Evolutionary conservation across 2,329 filamentous ascomycete species (phyloP).

Genomic region (Emericellopsis cladophorae): DNA sequence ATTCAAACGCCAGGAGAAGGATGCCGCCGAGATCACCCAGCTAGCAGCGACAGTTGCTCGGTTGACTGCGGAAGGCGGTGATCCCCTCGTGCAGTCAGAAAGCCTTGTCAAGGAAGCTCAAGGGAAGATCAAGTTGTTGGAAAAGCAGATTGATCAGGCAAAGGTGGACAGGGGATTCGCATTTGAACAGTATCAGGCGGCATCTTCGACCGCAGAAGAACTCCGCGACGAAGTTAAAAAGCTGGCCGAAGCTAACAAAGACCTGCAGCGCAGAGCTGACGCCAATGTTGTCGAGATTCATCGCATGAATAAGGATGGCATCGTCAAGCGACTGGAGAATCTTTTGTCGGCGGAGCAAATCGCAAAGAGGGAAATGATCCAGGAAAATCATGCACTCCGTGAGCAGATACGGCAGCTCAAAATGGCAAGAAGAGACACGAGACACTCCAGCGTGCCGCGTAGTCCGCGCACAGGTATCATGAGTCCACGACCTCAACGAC

Average conservation of each 20-base stretch:
- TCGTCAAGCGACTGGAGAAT: too few species aligned
- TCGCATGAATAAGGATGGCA: conserved; percentile 15
- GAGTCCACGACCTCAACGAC: conserved; percentile 25
- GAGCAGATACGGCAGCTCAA: conserved; percentile 35
- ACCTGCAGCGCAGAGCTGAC: conserved; percentile 27
- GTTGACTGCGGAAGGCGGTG: conserved; percentile 14
- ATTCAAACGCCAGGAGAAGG: conserved; percentile 11
- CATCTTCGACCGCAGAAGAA: conserved; percentile 32
- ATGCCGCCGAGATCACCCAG: conserved; percentile 14
- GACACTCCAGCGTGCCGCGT: conserved; percentile 45
- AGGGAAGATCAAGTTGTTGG: conserved; percentile 25
- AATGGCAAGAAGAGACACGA: conserved; percentile 27
- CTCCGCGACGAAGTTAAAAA: conserved; percentile 31
- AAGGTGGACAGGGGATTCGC: conserved; percentile 42
- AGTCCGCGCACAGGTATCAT: conserved; percentile 42
- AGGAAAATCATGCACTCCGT: conserved; percentile 9
- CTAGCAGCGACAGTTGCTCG: conserved; percentile 19
- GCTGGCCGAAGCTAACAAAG: conserved; percentile 26
- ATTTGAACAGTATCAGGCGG: conserved; percentile 45
- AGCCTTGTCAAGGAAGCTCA: conserved; percentile 21
- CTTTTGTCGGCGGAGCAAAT: too few species aligned
- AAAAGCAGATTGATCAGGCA: conserved; percentile 24
- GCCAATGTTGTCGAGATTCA: conserved; percentile 37
- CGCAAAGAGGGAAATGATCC: too few species aligned
- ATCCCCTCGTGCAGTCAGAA: conserved; percentile 12